phyloP scores from a whole-genome alignment of 306 rosid species.

The Cucurbita argyrosperma region DNA sequence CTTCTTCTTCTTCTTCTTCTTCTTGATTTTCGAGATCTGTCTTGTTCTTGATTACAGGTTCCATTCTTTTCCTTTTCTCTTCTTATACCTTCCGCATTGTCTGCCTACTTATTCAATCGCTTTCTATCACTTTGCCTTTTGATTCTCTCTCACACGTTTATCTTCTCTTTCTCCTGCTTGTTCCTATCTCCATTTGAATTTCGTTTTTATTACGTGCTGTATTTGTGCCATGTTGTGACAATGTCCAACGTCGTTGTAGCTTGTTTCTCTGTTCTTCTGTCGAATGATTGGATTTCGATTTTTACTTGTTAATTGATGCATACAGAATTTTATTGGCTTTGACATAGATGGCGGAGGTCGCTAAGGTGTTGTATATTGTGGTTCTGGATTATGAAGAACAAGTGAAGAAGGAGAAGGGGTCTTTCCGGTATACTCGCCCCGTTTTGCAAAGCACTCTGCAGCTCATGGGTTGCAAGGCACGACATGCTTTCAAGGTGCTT shows the following conservation, averaged over 20 bases:
- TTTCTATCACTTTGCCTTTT: no score
- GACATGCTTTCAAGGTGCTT: constrained; percentile 83
- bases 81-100: constrained; percentile 8
- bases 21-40: background rate
- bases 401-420: constrained; percentile 35
- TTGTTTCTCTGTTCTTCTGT: background rate
- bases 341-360: constrained; percentile 24
- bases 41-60: constrained; percentile 2
- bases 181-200: background rate
- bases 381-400: constrained; percentile 44
- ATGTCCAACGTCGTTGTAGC: background rate
- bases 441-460: constrained; percentile 81
- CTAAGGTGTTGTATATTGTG: constrained; percentile 44
- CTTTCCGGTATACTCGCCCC: constrained; percentile 70
- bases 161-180: background rate
- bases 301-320: background rate
- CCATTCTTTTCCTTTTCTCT: background rate
- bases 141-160: no score
- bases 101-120: background rate
- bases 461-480: constrained; percentile 93
- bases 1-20: background rate
- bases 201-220: no score
- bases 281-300: background rate
- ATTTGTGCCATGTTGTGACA: background rate
- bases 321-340: background rate